Evolutionary conservation across 2,329 filamentous ascomycete species (phyloP).

Genomic region (Emericellopsis cladophorae): DNA sequence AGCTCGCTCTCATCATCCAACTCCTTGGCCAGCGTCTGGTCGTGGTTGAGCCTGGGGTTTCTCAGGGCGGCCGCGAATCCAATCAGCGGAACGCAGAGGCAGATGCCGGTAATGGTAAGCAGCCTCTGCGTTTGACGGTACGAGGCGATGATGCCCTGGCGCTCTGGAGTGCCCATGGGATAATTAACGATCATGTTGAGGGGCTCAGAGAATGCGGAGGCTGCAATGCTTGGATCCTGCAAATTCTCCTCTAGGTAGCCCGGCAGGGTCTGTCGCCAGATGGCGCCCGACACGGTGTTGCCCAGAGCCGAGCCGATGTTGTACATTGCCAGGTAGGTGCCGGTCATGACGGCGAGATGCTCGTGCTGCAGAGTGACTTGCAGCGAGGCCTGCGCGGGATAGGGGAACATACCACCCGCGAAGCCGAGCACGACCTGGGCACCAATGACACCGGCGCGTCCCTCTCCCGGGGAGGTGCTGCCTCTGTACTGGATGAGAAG

Average conservation of each 20-base stretch:
- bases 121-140: conserved; percentile 34
- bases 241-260: conserved; percentile 25
- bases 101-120: conserved; percentile 34
- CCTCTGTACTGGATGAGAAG: conserved; percentile 53
- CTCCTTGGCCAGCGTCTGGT: conserved; percentile 27
- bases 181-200: conserved; percentile 19
- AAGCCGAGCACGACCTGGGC: conserved; percentile 51
- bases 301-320: conserved; percentile 49
- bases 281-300: conserved; percentile 45
- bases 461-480: conserved; percentile 16
- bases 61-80: conserved; percentile 26
- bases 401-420: conserved; percentile 49
- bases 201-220: conserved; percentile 21
- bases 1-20: conserved; percentile 7
- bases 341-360: conserved; percentile 51
- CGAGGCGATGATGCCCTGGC: conserved; percentile 25
- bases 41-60: conserved; percentile 31
- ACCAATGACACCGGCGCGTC: conserved; percentile 44
- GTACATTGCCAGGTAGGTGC: conserved; percentile 49
- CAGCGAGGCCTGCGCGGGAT: conserved; percentile 31
- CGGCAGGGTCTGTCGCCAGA: conserved; percentile 49
- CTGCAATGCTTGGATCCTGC: conserved; percentile 13
- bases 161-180: conserved; percentile 28
- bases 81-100: conserved; percentile 33
- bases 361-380: conserved; percentile 30